A percentile compares a stretch with the other conserved stretches of the same genome.
Evolutionary conservation across 306 rosid genomes (phyloP).

Genomic region (Mimosa pudica): DNA sequence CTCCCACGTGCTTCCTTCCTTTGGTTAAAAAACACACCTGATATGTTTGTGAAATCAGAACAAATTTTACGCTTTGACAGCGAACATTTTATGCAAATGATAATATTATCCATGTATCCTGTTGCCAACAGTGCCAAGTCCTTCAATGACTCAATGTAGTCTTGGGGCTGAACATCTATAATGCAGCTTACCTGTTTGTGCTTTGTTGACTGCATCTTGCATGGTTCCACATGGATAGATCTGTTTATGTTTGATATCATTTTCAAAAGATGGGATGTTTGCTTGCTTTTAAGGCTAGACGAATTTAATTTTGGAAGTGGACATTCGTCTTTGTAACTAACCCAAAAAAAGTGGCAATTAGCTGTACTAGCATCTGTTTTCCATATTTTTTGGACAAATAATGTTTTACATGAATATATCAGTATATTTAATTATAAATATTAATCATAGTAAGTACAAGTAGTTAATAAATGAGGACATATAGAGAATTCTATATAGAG

Average conservation of each 20-base stretch:
- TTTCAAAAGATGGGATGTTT: background rate
- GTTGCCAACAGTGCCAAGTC: too few relatives aligned
- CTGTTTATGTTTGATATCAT: background rate
- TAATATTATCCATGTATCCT: too few relatives aligned
- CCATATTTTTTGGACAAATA: background rate
- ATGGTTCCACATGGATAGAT: background rate
- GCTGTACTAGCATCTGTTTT: background rate
- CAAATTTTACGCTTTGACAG: too few relatives aligned
- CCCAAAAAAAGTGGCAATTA: background rate
- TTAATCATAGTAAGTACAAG: too few relatives aligned
- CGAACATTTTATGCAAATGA: too few relatives aligned
- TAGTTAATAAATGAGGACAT: too few relatives aligned
- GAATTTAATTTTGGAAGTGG: too few relatives aligned
- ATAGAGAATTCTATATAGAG: too few relatives aligned
- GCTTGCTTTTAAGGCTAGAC: background rate
- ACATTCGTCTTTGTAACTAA: too few relatives aligned
- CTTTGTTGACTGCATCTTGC: background rate
- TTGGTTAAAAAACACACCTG: background rate
- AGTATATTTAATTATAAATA: background rate
- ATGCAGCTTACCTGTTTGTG: too few relatives aligned
- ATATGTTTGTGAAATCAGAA: background rate
- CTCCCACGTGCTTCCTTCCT: background rate
- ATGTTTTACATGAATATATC: background rate
- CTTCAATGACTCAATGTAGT: too few relatives aligned
- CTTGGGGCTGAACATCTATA: too few relatives aligned